Conservation (phyloP, 371 early-diverging fungal species). For the Quaeritorhiza haematococci region DNA sequence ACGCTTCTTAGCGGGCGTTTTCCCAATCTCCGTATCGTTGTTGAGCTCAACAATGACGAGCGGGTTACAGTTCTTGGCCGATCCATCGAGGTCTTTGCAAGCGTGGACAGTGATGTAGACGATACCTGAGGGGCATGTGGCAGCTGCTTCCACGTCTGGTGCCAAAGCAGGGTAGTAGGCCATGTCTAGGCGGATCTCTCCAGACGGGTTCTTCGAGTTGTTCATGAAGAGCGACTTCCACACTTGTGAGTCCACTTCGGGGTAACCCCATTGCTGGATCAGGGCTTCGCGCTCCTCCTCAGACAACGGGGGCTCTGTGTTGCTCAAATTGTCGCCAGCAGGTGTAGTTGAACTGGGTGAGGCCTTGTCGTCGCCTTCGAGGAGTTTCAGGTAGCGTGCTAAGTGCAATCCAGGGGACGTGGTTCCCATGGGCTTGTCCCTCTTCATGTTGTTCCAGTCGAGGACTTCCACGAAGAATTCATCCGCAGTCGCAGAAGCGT, state of each 20-base stretch:
- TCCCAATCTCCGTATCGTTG: constrained; percentile 16
- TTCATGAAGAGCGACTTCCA: constrained; percentile 25
- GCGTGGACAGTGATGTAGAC: constrained; percentile 15
- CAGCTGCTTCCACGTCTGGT: neutral
- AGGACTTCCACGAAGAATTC: constrained; percentile 54
- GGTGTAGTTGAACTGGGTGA: too few relatives aligned
- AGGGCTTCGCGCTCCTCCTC: constrained; percentile 24
- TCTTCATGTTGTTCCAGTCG: constrained; percentile 61
- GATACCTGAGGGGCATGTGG: neutral
- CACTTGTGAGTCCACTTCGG: constrained; percentile 25
- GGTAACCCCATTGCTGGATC: constrained; percentile 38
- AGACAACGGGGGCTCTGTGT: constrained; percentile 14
- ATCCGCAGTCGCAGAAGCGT: constrained; percentile 18
- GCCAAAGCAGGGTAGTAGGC: constrained; percentile 13
- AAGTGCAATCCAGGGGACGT: constrained; percentile 26
- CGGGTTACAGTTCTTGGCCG: constrained; percentile 6
- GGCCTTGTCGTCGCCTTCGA: constrained; percentile 6
- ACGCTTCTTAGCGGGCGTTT: constrained; percentile 25
- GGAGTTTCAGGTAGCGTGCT: constrained; percentile 28
- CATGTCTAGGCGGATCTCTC: constrained; percentile 31
- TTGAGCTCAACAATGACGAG: constrained; percentile 12
- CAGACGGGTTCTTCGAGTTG: constrained; percentile 9
- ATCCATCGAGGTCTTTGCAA: constrained; percentile 1
- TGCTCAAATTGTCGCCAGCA: too few relatives aligned
- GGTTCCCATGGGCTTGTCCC: constrained; percentile 64